Evolutionary conservation across 257 asterid genomes (phyloP).

Genomic region (Scutellaria barbata): DNA sequence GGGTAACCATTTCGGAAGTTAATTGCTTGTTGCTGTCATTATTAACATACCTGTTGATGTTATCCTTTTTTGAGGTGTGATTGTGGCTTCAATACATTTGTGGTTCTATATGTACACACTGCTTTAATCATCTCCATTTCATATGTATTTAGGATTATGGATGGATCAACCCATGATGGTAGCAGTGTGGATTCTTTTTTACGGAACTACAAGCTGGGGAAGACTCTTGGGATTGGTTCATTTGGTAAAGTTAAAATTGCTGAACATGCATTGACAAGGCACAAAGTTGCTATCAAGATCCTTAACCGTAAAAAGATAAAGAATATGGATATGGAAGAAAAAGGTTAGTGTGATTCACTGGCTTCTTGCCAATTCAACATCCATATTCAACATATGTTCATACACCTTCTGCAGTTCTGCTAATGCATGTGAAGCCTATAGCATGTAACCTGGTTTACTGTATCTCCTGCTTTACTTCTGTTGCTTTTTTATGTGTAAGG

Average conservation of each 20-base stretch:
- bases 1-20: conserved; percentile 5
- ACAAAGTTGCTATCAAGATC: conserved; percentile 90
- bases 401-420: conserved; percentile 1
- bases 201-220: conserved; percentile 84
- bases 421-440: conserved; percentile 23
- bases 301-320: conserved; percentile 85
- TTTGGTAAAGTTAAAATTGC: conserved; percentile 92
- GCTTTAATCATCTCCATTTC: conserved; percentile 10
- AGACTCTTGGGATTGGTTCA: conserved; percentile 91
- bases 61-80: not conserved
- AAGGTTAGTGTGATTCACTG: conserved; percentile 52
- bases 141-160: conserved; percentile 55
- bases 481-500: not conserved
- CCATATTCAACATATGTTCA: conserved; percentile 50
- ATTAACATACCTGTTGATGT: not conserved
- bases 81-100: conserved; percentile 4
- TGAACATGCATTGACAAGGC: conserved; percentile 78
- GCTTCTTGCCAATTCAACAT: not conserved
- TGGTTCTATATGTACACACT: not conserved
- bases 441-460: not conserved
- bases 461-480: not conserved
- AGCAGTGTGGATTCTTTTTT: conserved; percentile 70
- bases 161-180: conserved; percentile 59
- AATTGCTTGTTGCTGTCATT: conserved; percentile 1
- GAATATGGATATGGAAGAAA: conserved; percentile 94